Percentiles rank a stretch among this genome's conserved stretches.
phyloP scores from a whole-genome alignment of 768 basidiomycete species.

The Boletus speciosus region DNA sequence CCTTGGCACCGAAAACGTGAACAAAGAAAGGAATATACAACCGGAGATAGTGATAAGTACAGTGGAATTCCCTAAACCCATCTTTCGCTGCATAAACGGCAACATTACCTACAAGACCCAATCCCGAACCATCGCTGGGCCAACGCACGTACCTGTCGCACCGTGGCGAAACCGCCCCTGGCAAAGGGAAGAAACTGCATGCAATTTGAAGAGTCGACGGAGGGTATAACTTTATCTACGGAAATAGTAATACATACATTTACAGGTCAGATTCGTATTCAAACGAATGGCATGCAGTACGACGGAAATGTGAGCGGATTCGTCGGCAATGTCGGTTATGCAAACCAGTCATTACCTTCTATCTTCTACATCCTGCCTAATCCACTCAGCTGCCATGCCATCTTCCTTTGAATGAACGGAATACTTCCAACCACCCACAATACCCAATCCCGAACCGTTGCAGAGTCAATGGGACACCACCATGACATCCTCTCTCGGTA shows the following conservation, averaged over 20 bases:
- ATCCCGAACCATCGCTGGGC: slow-evolving; percentile 26
- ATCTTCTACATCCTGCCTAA: neutral
- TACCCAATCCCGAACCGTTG: slow-evolving; percentile 25
- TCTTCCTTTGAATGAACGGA: slow-evolving; percentile 7
- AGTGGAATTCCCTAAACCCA: slow-evolving; percentile 9
- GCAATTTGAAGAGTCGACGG: too few relatives aligned
- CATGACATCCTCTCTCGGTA: slow-evolving; percentile 12
- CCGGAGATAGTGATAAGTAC: too few relatives aligned
- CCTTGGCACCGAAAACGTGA: too few relatives aligned
- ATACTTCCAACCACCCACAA: slow-evolving; percentile 23
- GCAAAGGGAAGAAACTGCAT: too few relatives aligned
- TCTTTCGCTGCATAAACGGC: slow-evolving; percentile 11
- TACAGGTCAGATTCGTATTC: too few relatives aligned
- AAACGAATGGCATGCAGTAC: too few relatives aligned
- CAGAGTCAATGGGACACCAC: slow-evolving; percentile 27
- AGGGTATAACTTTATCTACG: too few relatives aligned
- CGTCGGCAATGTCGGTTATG: too few relatives aligned
- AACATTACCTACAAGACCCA: slow-evolving; percentile 26
- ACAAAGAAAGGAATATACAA: too few relatives aligned
- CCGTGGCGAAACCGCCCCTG: slow-evolving; percentile 29
- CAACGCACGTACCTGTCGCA: slow-evolving; percentile 38
- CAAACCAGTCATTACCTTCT: too few relatives aligned
- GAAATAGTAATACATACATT: too few relatives aligned
- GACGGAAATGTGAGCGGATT: too few relatives aligned
- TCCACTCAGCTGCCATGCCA: slow-evolving; percentile 25